These are phyloP conservation scores for Pecoramyces ruminantium DNA, from an alignment of 192 early-diverging fungal species.

Conservation along the genomic window DNA sequence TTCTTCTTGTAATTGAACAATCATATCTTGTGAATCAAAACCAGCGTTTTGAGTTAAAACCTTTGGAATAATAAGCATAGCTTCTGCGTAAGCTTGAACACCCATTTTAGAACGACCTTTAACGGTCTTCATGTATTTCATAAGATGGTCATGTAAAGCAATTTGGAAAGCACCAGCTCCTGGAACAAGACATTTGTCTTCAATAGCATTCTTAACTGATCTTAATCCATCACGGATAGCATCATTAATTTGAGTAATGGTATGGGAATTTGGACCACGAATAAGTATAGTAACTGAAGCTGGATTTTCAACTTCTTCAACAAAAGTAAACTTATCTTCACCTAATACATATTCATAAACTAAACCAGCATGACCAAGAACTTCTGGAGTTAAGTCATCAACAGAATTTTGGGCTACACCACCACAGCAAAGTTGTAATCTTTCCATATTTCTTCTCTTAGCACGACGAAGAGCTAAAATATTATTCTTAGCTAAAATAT, in stretches of 20 bases:
- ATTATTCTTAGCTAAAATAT: slow-evolving; percentile 86
- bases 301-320: slow-evolving; percentile 86
- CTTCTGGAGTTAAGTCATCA: slow-evolving; percentile 69
- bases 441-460: slow-evolving; percentile 99
- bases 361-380: slow-evolving; percentile 78
- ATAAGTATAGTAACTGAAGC: slow-evolving; percentile 82
- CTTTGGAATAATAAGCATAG: slow-evolving; percentile 91
- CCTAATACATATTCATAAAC: slow-evolving; percentile 94
- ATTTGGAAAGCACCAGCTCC: slow-evolving; percentile 96
- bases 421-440: slow-evolving; percentile 86
- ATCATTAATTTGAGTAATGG: slow-evolving; percentile 87
- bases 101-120: slow-evolving; percentile 93
- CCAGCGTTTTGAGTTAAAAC: slow-evolving; percentile 88
- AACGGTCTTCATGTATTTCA: slow-evolving; percentile 72
- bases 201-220: slow-evolving; percentile 95
- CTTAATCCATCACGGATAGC: slow-evolving; percentile 95
- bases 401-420: slow-evolving; percentile 95
- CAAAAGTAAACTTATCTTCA: slow-evolving; percentile 97
- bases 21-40: slow-evolving; percentile 87
- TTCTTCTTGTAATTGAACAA: slow-evolving; percentile 88
- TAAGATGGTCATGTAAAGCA: slow-evolving; percentile 63
- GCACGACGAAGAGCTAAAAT: slow-evolving; percentile 90
- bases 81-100: slow-evolving; percentile 91
- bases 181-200: slow-evolving; percentile 75
- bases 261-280: slow-evolving; percentile 75